Conservation (phyloP, 225 moss, liverwort and hornwort species). For the Neckera pumila region DNA sequence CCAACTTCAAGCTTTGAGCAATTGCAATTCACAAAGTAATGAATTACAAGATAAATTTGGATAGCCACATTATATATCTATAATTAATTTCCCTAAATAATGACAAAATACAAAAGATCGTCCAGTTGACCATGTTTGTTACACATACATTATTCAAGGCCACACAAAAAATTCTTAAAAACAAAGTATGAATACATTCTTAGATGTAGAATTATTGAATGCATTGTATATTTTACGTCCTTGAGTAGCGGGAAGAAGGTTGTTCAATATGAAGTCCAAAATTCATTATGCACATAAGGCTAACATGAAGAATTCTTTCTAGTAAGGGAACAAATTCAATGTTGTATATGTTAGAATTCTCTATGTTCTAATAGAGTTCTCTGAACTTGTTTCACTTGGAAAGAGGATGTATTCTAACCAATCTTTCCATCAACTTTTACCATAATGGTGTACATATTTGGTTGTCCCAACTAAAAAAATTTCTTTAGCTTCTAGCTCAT, state of each 20-base stretch:
- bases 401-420: neutral
- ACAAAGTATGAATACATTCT: rapidly evolving
- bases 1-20: neutral
- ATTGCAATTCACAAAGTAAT: rapidly evolving
- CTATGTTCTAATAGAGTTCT: neutral
- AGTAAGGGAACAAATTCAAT: neutral
- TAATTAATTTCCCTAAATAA: neutral
- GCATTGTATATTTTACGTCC: neutral
- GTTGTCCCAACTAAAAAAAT: neutral
- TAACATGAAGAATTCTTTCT: neutral
- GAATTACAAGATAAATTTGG: neutral
- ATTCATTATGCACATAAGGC: neutral
- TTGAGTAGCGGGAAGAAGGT: no score
- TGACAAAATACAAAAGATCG: no score
- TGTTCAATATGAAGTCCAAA: neutral
- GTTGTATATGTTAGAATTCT: neutral
- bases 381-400: neutral
- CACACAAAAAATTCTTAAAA: neutral
- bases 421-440: neutral
- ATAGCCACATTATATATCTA: neutral
- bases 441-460: no score
- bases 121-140: neutral
- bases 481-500: rapidly evolving
- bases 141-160: neutral
- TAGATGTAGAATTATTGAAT: neutral